phyloP scores from a whole-genome alignment of 1,284 basidiomycete species.

The Ceratobasidium sp. region DNA sequence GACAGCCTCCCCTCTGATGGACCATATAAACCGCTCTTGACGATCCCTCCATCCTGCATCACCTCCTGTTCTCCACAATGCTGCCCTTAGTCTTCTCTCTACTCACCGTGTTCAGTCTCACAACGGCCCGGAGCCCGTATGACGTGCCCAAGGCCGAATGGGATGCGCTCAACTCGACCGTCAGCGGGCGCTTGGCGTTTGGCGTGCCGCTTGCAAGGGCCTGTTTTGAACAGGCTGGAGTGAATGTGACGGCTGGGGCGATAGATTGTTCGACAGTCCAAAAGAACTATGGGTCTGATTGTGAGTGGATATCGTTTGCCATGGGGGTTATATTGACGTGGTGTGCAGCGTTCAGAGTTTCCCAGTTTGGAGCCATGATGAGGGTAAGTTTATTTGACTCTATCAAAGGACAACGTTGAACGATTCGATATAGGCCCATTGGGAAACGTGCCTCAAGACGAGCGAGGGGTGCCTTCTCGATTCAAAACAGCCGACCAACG shows the following conservation, averaged over 20 bases:
- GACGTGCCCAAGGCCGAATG: constrained; percentile 28
- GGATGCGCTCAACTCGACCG: constrained; percentile 32
- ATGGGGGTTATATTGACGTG: not conserved
- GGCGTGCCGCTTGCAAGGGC: constrained; percentile 23
- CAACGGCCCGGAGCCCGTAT: not conserved
- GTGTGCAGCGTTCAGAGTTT: constrained; percentile 21
- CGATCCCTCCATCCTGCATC: constrained; percentile 13
- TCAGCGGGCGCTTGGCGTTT: constrained; percentile 16
- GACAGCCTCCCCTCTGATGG: constrained; percentile 4
- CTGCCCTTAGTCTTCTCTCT: constrained; percentile 2
- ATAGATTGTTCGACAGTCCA: constrained; percentile 34
- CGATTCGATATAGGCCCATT: constrained; percentile 11
- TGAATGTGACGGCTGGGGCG: not conserved
- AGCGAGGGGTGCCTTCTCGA: constrained; percentile 33
- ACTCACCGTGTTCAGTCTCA: not conserved
- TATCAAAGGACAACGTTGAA: too few species aligned
- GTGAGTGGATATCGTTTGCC: not conserved
- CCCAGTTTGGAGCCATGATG: constrained; percentile 15
- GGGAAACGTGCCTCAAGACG: constrained; percentile 39
- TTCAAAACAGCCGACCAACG: constrained; percentile 15
- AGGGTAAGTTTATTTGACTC: constrained; percentile 9
- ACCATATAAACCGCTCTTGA: constrained; percentile 1
- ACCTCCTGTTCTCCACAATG: constrained; percentile 19
- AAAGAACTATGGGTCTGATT: constrained; percentile 18
- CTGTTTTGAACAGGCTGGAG: constrained; percentile 24